Evolutionary conservation across 2,329 filamentous ascomycete genomes (phyloP).

Genomic region (Sporothrix sp.): DNA sequence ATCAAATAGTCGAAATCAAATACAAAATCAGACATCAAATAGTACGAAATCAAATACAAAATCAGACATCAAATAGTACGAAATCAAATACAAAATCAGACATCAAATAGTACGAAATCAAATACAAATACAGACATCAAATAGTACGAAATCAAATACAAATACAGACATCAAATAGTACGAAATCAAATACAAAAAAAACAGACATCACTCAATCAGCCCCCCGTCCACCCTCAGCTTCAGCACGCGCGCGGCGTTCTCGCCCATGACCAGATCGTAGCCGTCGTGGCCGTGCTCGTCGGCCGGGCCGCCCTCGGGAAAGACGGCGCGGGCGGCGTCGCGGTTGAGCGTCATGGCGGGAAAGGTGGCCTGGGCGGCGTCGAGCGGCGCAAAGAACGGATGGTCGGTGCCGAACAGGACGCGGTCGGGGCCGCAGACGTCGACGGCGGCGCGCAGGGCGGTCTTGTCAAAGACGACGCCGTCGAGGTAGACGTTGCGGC

Average conservation of each 20-base stretch:
- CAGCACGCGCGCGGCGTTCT: slow-evolving; percentile 11
- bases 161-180: no score
- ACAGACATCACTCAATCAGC: neutral
- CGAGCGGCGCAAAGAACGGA: slow-evolving; percentile 65
- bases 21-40: no score
- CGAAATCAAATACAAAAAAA: no score
- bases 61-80: no score
- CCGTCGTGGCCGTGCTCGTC: slow-evolving; percentile 5
- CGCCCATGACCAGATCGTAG: slow-evolving; percentile 12
- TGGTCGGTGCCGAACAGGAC: slow-evolving; percentile 73
- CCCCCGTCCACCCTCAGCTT: neutral
- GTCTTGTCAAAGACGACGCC: slow-evolving; percentile 69
- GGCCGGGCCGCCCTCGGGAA: neutral
- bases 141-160: no score
- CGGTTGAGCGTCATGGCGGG: slow-evolving; percentile 55
- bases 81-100: no score
- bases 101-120: no score
- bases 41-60: no score
- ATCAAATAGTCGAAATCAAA: no score
- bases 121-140: no score
- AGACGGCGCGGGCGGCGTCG: slow-evolving; percentile 37
- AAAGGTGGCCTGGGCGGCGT: slow-evolving; percentile 47
- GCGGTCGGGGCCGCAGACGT: slow-evolving; percentile 54
- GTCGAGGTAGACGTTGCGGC: slow-evolving; percentile 70
- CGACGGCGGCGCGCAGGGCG: slow-evolving; percentile 56